Conservation (phyloP, 148 eudicot genomes). For the Heliamphora exappendiculata region DNA sequence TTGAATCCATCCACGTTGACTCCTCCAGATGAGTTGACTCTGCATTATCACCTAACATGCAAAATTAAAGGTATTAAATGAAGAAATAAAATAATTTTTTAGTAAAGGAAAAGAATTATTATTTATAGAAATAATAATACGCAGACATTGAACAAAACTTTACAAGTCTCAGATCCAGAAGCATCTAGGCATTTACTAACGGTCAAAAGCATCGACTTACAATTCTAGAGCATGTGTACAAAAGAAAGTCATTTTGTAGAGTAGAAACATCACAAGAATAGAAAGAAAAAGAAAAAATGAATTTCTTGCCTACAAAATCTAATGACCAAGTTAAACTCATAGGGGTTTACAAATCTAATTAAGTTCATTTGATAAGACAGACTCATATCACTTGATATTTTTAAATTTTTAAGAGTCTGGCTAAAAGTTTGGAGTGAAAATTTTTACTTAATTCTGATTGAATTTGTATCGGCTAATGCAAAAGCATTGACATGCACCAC, state of each 20-base stretch:
- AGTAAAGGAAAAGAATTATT: not conserved
- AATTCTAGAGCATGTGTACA: not conserved
- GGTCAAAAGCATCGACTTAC: not conserved
- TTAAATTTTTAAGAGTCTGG: not conserved
- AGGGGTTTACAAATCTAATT: not conserved
- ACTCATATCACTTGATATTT: not conserved
- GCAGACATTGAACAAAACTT: not conserved
- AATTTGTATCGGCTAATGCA: not conserved
- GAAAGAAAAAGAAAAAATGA: not conserved
- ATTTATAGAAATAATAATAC: not conserved
- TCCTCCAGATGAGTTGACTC: constrained; percentile 33
- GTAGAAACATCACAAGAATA: not conserved
- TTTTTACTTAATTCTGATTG: not conserved
- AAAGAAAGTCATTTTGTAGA: not conserved
- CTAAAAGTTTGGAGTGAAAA: not conserved
- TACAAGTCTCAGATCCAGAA: not conserved
- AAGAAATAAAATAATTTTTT: not conserved
- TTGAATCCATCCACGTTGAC: constrained; percentile 38
- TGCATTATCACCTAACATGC: constrained; percentile 25
- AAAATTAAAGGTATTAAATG: not conserved
- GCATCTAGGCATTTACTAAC: constrained; percentile 2
- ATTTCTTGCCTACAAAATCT: not conserved
- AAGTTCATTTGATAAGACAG: not conserved
- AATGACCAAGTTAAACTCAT: not conserved
- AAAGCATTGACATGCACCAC: not conserved